A percentile compares a stretch with the other conserved stretches of the same genome.
Conservation (phyloP, 176 grass and related monocot genomes). For the Cenchrus americanus region DNA sequence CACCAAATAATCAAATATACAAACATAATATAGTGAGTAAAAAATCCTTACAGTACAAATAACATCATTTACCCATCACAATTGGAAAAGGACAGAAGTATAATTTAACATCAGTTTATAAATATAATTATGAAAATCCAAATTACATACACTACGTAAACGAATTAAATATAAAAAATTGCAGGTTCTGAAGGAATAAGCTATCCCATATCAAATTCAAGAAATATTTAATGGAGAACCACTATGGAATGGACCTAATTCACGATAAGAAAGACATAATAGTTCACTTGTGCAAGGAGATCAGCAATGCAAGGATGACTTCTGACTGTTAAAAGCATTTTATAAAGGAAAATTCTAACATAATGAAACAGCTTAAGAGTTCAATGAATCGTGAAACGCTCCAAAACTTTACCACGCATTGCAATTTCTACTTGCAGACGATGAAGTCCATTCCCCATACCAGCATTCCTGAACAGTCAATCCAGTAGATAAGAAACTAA, state of each 20-base stretch:
- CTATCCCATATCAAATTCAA: slow-evolving; percentile 32
- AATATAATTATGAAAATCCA: slow-evolving; percentile 24
- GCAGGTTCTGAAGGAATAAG: slow-evolving; percentile 8
- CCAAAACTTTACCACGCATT: slow-evolving; percentile 78
- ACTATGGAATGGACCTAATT: background rate
- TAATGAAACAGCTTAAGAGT: slow-evolving; percentile 33
- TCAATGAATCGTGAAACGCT: slow-evolving; percentile 22
- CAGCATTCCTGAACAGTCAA: slow-evolving; percentile 80
- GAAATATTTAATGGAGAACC: slow-evolving; percentile 16
- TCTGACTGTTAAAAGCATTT: slow-evolving; percentile 12
- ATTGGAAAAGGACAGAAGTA: background rate
- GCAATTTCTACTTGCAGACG: slow-evolving; percentile 94
- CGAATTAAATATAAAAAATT: slow-evolving; percentile 25
- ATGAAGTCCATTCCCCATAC: slow-evolving; percentile 94
- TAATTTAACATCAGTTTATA: slow-evolving; percentile 21
- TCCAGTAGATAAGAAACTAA: slow-evolving; percentile 36
- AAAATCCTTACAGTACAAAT: slow-evolving; percentile 26
- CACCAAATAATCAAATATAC: slow-evolving; percentile 22
- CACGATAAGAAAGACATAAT: background rate
- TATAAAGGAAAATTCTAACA: slow-evolving; percentile 18
- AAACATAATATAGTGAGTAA: background rate
- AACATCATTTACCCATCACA: slow-evolving; percentile 12
- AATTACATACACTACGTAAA: background rate
- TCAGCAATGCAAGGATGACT: slow-evolving; percentile 16
- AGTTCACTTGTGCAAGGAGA: slow-evolving; percentile 17